Evolutionary conservation across 768 basidiomycete species (phyloP), one percentile per base, ranked within the genome.

Genomic region (Serendipita sp.): DNA sequence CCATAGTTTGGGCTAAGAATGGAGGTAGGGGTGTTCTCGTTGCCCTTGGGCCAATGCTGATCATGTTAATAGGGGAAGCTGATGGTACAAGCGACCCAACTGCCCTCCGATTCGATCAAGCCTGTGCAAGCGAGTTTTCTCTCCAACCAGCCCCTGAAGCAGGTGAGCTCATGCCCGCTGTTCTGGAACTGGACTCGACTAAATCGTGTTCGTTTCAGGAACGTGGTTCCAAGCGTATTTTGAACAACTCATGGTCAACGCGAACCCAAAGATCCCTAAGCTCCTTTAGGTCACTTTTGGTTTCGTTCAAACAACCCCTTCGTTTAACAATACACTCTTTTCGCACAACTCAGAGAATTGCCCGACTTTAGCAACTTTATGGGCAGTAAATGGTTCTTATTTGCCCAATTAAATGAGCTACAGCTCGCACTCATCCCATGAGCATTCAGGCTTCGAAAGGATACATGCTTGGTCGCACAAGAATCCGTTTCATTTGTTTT

Each of bases 191-290:
- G 23, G 23, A 23, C 23, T 23, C 23, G 23, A 23, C 23, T 23
- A 1, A 23, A 23, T 23, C 23, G 23, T 23, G 23, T 23, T 41
- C 38, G 38, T 13, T 71, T 82, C 82, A 58, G 83, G 83, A 36
- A 78, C 80, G 45, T 85, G 84, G 83, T 84, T 84, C 83, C 82
- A 85, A 75, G 74, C 77, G 13, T 85, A 80, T 76, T 85, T 85
- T 73, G 72, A 76, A 71, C 76, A 75, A n/a, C 73, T 85, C 64
- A 80, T 85, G 46, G 72, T 71, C 64, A 76, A 77, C 47, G 82
- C 83, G 63, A 82, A 76, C 73, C 82, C 83, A 2, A 45, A 81
- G 16, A 46, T 64, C 41, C 44, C 35, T 23, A 15, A 8, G 16
- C 5, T 52, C n/a, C 30, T 23, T 32, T 52, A 52, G 16, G 7